These are phyloP conservation scores for Nepenthes mirabilis DNA, from an alignment of 148 eudicot genomes.

Conservation along the genomic window DNA sequence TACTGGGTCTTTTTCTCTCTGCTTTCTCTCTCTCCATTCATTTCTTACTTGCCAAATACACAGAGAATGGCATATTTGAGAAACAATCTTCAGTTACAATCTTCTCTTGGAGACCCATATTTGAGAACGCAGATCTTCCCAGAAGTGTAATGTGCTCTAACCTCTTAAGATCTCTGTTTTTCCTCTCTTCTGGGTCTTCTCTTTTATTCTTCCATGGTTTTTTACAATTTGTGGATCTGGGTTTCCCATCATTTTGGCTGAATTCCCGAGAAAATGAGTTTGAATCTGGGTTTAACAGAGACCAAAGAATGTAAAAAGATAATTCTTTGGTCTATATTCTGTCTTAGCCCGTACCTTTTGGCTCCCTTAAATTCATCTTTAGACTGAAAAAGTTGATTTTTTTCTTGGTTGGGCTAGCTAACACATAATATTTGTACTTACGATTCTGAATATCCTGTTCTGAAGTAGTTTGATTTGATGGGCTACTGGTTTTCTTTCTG, in stretches of 20 bases:
- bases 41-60: slow-evolving; percentile 10
- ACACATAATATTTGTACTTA: too few species aligned
- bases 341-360: too few species aligned
- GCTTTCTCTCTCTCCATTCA: slow-evolving; percentile 10
- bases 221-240: not conserved
- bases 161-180: not conserved
- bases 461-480: too few species aligned
- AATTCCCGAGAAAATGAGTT: not conserved
- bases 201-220: not conserved
- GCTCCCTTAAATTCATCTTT: too few species aligned
- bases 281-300: too few species aligned
- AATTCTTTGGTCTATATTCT: not conserved
- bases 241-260: not conserved
- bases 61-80: slow-evolving; percentile 4
- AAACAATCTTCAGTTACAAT: slow-evolving; percentile 9
- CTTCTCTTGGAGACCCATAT: slow-evolving; percentile 6
- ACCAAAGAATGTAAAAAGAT: too few species aligned
- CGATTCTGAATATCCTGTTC: too few species aligned
- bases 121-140: slow-evolving; percentile 8
- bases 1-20: slow-evolving; percentile 12
- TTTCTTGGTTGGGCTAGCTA: too few species aligned
- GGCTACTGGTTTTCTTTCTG: too few species aligned
- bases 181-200: not conserved
- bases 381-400: too few species aligned
- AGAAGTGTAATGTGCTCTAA: slow-evolving; percentile 1